Evolutionary conservation across 805 yeast species (phyloP).

Genomic region (Yamadazyma laniorum): DNA sequence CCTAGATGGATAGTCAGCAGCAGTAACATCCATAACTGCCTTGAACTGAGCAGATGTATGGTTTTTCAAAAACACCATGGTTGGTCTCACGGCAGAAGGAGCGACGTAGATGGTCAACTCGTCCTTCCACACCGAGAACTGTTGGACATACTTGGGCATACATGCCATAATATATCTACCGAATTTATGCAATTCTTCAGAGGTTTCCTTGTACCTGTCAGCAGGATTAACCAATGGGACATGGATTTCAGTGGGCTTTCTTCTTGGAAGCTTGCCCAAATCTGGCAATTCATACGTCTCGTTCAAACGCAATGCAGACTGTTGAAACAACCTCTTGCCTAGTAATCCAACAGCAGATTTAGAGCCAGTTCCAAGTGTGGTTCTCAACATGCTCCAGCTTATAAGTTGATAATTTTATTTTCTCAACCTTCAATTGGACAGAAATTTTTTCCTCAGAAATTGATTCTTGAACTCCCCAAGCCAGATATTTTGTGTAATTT

Average conservation of each 20-base stretch:
- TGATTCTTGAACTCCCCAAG: too few species aligned
- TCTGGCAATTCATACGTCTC: conserved; percentile 29
- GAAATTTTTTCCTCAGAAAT: too few species aligned
- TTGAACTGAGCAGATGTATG: conserved; percentile 83
- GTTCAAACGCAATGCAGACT: neutral
- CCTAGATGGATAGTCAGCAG: conserved; percentile 83
- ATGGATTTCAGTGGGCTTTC: conserved; percentile 27
- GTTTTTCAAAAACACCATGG: conserved; percentile 64
- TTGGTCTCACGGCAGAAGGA: conserved; percentile 74
- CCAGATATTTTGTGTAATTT: too few species aligned
- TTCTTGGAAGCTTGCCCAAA: conserved; percentile 39
- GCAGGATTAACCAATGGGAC: conserved; percentile 71
- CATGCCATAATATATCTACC: conserved; percentile 77
- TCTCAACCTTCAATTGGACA: conserved; percentile 10
- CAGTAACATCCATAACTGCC: conserved; percentile 76
- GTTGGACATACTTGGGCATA: conserved; percentile 79
- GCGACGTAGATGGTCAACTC: conserved; percentile 75
- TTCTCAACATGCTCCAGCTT: conserved; percentile 2
- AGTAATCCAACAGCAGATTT: neutral
- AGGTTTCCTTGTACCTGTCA: conserved; percentile 64
- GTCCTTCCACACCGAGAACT: conserved; percentile 88
- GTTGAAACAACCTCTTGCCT: conserved; percentile 8
- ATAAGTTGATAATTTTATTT: conserved; percentile 8
- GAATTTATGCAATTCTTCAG: conserved; percentile 74
- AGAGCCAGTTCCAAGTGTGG: neutral